These are phyloP conservation scores for Trichosporon faecale DNA, from an alignment of 1,284 basidiomycete species.

Conservation along the genomic window DNA sequence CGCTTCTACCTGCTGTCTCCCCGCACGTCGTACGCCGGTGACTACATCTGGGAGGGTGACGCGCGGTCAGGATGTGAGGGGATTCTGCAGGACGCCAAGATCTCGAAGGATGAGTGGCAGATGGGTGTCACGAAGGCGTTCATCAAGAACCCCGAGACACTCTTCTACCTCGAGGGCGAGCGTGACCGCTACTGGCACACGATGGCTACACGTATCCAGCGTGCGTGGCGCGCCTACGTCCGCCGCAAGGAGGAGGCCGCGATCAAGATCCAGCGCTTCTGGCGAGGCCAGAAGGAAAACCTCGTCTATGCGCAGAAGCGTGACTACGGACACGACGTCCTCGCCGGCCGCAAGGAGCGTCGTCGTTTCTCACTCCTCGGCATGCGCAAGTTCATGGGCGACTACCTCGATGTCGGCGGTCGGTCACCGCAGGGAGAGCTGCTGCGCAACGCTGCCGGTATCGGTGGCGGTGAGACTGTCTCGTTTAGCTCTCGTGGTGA, in stretches of 20 bases:
- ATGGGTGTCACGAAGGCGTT: slow-evolving; percentile 99
- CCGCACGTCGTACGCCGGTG: slow-evolving; percentile 93
- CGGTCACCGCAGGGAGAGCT: slow-evolving; percentile 76
- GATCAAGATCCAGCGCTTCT: slow-evolving; percentile 92
- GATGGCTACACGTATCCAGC: slow-evolving; percentile 95
- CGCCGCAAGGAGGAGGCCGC: slow-evolving; percentile 95
- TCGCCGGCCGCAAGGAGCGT: slow-evolving; percentile 89
- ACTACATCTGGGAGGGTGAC: slow-evolving; percentile 96
- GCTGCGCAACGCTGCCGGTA: slow-evolving; percentile 68
- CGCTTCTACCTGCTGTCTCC: slow-evolving; percentile 95
- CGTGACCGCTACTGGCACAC: slow-evolving; percentile 99
- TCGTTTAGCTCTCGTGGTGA: slow-evolving; percentile 84
- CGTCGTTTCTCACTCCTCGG: slow-evolving; percentile 89
- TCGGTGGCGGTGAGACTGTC: slow-evolving; percentile 71
- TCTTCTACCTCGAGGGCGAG: slow-evolving; percentile 98
- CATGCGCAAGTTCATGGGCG: slow-evolving; percentile 92
- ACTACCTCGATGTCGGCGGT: slow-evolving; percentile 89
- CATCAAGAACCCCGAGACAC: slow-evolving; percentile 99
- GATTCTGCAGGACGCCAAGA: slow-evolving; percentile 92
- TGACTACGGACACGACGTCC: slow-evolving; percentile 89
- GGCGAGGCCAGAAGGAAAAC: slow-evolving; percentile 95
- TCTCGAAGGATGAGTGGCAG: slow-evolving; percentile 96
- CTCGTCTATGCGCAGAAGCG: slow-evolving; percentile 83
- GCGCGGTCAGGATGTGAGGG: slow-evolving; percentile 85
- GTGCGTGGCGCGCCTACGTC: slow-evolving; percentile 93